Evolutionary conservation across 805 yeast species (phyloP).

Genomic region (Metschnikowia drakensbergensis): DNA sequence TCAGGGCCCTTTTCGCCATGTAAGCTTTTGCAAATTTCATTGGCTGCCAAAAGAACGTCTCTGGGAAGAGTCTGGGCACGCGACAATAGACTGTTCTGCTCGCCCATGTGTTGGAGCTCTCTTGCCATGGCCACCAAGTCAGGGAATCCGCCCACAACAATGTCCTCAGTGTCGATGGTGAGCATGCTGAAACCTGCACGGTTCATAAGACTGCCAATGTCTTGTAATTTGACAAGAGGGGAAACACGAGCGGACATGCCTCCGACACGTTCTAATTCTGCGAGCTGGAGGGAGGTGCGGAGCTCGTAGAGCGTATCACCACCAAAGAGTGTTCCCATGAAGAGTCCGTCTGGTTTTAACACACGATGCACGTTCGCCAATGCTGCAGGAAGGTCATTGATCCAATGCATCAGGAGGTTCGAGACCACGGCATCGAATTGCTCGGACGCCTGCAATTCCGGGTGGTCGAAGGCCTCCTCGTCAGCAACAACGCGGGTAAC

Average conservation of each 20-base stretch:
- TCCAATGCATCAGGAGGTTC: conserved; percentile 77
- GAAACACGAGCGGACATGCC: conserved; percentile 79
- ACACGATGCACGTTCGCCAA: conserved; percentile 53
- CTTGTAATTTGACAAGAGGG: conserved; percentile 75
- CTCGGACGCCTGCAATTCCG: conserved; percentile 31
- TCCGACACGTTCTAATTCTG: conserved; percentile 75
- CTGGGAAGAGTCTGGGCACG: conserved; percentile 38
- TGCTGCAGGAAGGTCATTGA: conserved; percentile 73
- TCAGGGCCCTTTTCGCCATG: conserved; percentile 60
- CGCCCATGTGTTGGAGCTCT: conserved; percentile 82
- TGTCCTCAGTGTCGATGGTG: conserved; percentile 81
- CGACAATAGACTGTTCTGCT: conserved; percentile 66
- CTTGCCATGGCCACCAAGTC: conserved; percentile 61
- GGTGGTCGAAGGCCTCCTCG: conserved; percentile 58
- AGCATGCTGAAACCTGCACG: conserved; percentile 75
- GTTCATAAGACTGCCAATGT: conserved; percentile 68
- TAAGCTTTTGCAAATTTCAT: conserved; percentile 65
- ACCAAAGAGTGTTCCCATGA: conserved; percentile 76
- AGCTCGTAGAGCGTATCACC: conserved; percentile 84
- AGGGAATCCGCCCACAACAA: conserved; percentile 72
- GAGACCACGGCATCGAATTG: conserved; percentile 69
- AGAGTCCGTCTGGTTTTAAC: conserved; percentile 75
- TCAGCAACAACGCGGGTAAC: conserved; percentile 56
- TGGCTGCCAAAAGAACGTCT: conserved; percentile 70
- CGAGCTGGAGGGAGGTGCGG: conserved; percentile 74